Conservation (phyloP, 176 grass and related monocot species). For the Musa beccarii region DNA sequence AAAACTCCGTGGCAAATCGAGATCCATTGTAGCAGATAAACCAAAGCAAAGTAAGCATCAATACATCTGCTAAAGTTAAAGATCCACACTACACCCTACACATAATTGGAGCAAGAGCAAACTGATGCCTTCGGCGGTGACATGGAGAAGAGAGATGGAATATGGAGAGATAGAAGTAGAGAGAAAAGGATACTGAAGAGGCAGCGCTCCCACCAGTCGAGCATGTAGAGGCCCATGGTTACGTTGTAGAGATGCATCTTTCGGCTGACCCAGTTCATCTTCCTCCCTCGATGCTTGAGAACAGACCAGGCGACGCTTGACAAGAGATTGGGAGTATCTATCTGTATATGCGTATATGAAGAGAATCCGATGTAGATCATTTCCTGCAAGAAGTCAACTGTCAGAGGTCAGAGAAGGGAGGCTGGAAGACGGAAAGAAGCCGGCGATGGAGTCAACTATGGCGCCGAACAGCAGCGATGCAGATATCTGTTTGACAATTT, state of each 20-base stretch:
- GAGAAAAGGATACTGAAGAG: constrained; percentile 10
- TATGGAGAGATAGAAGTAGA: not conserved
- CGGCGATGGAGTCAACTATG: too few relatives aligned
- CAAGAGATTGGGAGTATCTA: too few relatives aligned
- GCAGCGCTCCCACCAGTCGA: constrained; percentile 3
- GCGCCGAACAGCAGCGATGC: too few relatives aligned
- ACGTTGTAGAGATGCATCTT: constrained; percentile 9
- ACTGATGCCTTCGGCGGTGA: not conserved
- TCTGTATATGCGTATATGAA: too few relatives aligned
- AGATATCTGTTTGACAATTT: too few relatives aligned
- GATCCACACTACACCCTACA: too few relatives aligned
- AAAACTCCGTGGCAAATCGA: not conserved
- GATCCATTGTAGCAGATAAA: not conserved
- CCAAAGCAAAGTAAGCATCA: not conserved
- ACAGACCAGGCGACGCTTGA: not conserved
- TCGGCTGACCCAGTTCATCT: constrained; percentile 2
- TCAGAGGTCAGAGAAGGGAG: too few relatives aligned
- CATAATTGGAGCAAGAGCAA: too few relatives aligned
- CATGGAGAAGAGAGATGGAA: not conserved
- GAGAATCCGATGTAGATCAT: too few relatives aligned
- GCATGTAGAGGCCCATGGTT: constrained; percentile 6
- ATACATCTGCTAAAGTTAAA: not conserved
- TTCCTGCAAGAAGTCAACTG: too few relatives aligned
- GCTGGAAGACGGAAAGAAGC: too few relatives aligned
- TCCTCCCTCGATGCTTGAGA: not conserved